These are phyloP conservation scores for Acer yangbiense DNA, from an alignment of 345 rosid genomes.

Conservation along the genomic window DNA sequence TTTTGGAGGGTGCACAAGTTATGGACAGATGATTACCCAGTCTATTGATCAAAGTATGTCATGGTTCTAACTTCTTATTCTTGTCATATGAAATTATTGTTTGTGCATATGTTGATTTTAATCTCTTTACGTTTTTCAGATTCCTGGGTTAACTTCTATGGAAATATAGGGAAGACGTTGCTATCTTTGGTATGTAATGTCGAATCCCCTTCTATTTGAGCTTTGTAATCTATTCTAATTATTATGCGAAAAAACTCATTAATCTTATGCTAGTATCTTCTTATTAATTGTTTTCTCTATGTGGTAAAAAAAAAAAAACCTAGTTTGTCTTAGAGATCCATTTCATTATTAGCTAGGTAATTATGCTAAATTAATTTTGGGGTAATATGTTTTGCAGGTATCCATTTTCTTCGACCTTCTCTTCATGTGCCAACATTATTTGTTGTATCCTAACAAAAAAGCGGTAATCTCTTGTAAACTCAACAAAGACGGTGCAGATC, in stretches of 20 bases:
- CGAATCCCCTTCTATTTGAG: background rate
- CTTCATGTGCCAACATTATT: conserved; percentile 86
- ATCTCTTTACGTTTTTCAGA: conserved; percentile 39
- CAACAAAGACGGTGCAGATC: conserved; percentile 44
- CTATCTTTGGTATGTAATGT: conserved; percentile 66
- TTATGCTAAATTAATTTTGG: background rate
- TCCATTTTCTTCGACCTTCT: conserved; percentile 75
- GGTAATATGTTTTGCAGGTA: conserved; percentile 47
- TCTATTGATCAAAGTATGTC: conserved; percentile 82
- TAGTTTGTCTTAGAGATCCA: background rate
- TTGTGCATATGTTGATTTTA: conserved; percentile 12
- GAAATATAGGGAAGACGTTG: conserved; percentile 88
- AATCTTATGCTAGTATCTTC: too few relatives aligned
- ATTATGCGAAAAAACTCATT: too few relatives aligned
- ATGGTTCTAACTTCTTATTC: conserved; percentile 9
- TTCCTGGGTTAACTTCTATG: conserved; percentile 97
- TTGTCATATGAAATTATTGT: conserved; percentile 8
- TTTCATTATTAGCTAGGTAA: background rate
- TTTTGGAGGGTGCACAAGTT: conserved; percentile 69
- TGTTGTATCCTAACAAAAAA: conserved; percentile 64
- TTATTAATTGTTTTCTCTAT: too few relatives aligned
- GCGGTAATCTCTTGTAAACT: conserved; percentile 24
- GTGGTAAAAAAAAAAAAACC: too few relatives aligned
- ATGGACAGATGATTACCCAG: conserved; percentile 69
- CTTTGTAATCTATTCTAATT: background rate